These are phyloP conservation scores for Tetracladium setigerum DNA, from an alignment of 495 filamentous ascomycete genomes.

Conservation along the genomic window DNA sequence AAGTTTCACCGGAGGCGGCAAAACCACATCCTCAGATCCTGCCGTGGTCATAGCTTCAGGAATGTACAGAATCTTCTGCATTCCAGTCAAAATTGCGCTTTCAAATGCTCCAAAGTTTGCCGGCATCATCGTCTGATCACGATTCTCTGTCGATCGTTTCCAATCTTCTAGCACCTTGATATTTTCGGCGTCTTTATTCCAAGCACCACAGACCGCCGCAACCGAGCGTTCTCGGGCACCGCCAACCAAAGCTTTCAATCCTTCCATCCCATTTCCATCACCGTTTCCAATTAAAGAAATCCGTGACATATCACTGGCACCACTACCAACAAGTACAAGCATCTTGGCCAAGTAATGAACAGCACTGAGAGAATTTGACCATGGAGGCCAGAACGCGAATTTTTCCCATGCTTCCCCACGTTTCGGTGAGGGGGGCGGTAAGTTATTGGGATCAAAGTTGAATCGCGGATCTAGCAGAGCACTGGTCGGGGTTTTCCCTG, in stretches of 20 bases:
- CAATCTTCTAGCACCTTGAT: constrained; percentile 89
- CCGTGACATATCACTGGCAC: constrained; percentile 78
- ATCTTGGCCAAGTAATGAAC: constrained; percentile 80
- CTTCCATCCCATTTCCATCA: constrained; percentile 49
- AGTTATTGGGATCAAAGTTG: constrained; percentile 66
- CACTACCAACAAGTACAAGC: constrained; percentile 69
- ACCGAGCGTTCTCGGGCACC: constrained; percentile 77
- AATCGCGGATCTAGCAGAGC: constrained; percentile 59
- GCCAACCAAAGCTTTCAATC: constrained; percentile 62
- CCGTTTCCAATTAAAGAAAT: constrained; percentile 55
- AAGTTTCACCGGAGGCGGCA: constrained; percentile 73
- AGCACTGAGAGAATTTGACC: constrained; percentile 81
- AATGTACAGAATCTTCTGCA: constrained; percentile 93
- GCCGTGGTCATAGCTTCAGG: constrained; percentile 69
- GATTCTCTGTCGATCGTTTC: constrained; percentile 67
- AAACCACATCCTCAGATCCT: constrained; percentile 64
- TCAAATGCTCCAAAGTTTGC: constrained; percentile 74
- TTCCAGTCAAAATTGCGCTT: constrained; percentile 62
- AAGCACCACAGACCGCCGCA: constrained; percentile 70
- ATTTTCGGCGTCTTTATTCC: constrained; percentile 82
- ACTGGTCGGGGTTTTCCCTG: constrained; percentile 31
- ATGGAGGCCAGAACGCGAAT: constrained; percentile 94
- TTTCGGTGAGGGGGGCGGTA: constrained; percentile 68
- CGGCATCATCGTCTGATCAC: constrained; percentile 88
- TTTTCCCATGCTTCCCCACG: constrained; percentile 83